Evolutionary conservation across 768 basidiomycete species (phyloP).

Genomic region (Pleurotus ostreatus): DNA sequence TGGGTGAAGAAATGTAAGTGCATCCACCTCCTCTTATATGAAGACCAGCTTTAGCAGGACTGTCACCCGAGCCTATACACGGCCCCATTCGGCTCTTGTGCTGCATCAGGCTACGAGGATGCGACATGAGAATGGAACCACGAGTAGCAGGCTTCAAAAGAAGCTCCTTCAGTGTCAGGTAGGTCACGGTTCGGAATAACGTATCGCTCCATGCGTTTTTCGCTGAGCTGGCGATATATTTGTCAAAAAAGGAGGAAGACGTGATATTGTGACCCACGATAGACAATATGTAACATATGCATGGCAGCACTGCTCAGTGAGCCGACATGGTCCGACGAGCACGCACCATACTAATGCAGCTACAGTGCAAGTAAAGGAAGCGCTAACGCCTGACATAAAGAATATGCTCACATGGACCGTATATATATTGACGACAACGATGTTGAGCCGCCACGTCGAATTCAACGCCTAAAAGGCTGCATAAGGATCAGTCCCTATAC

Average conservation of each 20-base stretch:
- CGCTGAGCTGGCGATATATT: conserved; percentile 4
- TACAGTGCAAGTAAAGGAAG: background rate
- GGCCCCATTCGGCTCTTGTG: background rate
- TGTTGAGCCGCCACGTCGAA: conserved; percentile 5
- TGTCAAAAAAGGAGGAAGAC: background rate
- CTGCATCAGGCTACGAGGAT: background rate
- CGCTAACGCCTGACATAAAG: background rate
- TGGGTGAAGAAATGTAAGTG: background rate
- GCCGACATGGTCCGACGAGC: background rate
- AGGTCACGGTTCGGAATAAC: background rate
- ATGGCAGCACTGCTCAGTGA: background rate
- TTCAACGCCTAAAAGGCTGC: background rate
- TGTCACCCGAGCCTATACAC: background rate
- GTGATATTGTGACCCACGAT: background rate
- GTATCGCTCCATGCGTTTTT: background rate
- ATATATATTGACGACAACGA: background rate
- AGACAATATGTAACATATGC: conserved; percentile 1
- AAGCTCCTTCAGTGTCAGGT: background rate
- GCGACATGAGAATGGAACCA: background rate
- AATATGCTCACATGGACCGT: conserved; percentile 4
- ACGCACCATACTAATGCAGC: background rate
- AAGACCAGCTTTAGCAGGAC: background rate
- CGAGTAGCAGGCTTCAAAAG: background rate
- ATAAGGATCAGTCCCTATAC: background rate
- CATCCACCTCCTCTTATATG: background rate